phyloP scores from a whole-genome alignment of 1,284 basidiomycete species.

The Puccinia coronata region DNA sequence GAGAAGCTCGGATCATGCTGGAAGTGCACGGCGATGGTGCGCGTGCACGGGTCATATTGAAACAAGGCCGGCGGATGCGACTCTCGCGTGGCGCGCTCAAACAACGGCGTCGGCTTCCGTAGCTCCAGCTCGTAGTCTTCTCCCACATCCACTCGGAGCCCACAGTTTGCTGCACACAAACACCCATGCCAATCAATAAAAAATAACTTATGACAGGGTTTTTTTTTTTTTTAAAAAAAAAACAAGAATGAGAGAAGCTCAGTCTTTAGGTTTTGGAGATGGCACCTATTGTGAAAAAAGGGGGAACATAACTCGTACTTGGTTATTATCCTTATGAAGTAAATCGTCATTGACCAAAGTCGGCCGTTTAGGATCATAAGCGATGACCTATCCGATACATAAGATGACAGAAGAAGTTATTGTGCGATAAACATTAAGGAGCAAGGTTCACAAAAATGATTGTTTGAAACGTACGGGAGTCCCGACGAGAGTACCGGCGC shows the following conservation, averaged over 20 bases:
- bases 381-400: constrained; percentile 40
- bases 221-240: neutral
- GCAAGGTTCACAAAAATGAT: neutral
- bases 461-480: constrained; percentile 8
- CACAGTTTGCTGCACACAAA: constrained; percentile 29
- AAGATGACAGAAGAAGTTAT: too few relatives aligned
- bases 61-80: constrained; percentile 53
- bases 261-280: neutral
- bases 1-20: constrained; percentile 51
- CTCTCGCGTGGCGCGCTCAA: constrained; percentile 35
- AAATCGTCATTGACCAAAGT: constrained; percentile 28
- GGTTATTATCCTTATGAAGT: constrained; percentile 40
- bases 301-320: constrained; percentile 35
- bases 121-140: constrained; percentile 48
- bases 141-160: constrained; percentile 22
- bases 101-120: constrained; percentile 51
- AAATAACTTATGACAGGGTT: constrained; percentile 31
- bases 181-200: constrained; percentile 49
- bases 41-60: constrained; percentile 52
- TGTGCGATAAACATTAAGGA: too few relatives aligned
- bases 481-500: constrained; percentile 6
- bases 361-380: constrained; percentile 37
- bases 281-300: neutral
- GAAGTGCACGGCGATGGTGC: constrained; percentile 52
- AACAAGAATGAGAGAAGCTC: neutral